Percentiles rank a stretch among this genome's conserved stretches.
Evolutionary conservation across 2,329 filamentous ascomycete genomes (phyloP).

Genomic region (Onygenales sp.): DNA sequence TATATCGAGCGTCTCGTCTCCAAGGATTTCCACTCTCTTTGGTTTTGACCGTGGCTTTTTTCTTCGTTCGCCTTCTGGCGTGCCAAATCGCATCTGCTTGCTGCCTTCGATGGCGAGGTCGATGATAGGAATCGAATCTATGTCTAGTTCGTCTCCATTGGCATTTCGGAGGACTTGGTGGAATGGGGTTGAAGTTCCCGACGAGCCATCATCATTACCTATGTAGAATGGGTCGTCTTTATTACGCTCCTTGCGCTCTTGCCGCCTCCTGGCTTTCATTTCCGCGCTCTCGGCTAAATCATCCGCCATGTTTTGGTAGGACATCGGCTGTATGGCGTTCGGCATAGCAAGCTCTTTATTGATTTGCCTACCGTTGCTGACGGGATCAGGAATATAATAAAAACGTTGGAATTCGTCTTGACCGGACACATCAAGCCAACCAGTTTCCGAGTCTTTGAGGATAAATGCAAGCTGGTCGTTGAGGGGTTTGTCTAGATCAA

Average conservation of each 20-base stretch:
- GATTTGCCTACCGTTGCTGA: conserved; percentile 11
- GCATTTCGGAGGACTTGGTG: conserved; percentile 64
- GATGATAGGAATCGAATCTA: conserved; percentile 95
- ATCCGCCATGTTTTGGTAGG: conserved; percentile 26
- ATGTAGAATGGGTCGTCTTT: conserved; percentile 97
- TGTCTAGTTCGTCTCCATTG: conserved; percentile 72
- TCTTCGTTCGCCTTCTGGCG: conserved; percentile 13
- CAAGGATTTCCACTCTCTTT: conserved; percentile 57
- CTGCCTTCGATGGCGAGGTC: conserved; percentile 66
- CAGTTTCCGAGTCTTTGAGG: conserved; percentile 47
- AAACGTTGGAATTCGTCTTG: conserved; percentile 32
- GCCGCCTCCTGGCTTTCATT: conserved; percentile 62
- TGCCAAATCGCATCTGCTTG: conserved; percentile 11
- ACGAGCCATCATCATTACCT: conserved; percentile 41
- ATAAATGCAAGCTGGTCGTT: conserved; percentile 63
- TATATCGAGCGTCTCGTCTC: conserved; percentile 60
- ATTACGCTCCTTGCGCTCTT: conserved; percentile 71
- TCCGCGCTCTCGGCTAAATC: conserved; percentile 57
- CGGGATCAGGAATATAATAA: conserved; percentile 27
- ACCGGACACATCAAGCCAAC: conserved; percentile 39
- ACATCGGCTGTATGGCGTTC: conserved; percentile 17
- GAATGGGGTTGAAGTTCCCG: conserved; percentile 63
- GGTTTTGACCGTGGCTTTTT: conserved; percentile 34
- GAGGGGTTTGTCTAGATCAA: conserved; percentile 75
- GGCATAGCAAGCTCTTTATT: conserved; percentile 14